Percentiles rank a stretch among this genome's conserved stretches.
Evolutionary conservation across 1,284 basidiomycete species (phyloP).

Genomic region (Amylostereum chailletii): DNA sequence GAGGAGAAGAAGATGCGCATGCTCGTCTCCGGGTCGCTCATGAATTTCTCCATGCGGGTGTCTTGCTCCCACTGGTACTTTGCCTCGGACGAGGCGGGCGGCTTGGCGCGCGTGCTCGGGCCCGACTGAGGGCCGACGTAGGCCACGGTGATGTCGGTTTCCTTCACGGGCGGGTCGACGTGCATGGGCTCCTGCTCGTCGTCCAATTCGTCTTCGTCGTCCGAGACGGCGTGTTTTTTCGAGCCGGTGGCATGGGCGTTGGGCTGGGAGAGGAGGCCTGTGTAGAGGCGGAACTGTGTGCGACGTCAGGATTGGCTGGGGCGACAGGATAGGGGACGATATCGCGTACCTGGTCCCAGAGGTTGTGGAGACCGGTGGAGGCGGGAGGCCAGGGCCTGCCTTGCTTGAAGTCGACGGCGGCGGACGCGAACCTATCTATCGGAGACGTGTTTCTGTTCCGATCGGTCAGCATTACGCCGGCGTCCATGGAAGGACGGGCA

Average conservation of each 20-base stretch:
- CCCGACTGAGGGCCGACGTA: neutral
- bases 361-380: constrained; percentile 29
- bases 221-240: constrained; percentile 12
- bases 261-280: constrained; percentile 36
- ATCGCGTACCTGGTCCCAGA: constrained; percentile 56
- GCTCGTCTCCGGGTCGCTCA: constrained; percentile 44
- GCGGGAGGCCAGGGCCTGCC: constrained; percentile 43
- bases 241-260: constrained; percentile 9
- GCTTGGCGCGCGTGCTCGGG: neutral
- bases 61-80: too few relatives aligned
- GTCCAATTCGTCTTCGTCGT: constrained; percentile 25
- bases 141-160: neutral
- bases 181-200: constrained; percentile 12
- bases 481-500: neutral
- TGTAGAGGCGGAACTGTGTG: constrained; percentile 43
- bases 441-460: constrained; percentile 28
- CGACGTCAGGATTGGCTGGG: neutral
- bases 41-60: constrained; percentile 29
- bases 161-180: neutral
- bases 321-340: too few relatives aligned
- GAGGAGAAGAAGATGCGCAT: constrained; percentile 58
- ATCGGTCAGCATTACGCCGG: neutral
- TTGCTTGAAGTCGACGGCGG: constrained; percentile 46
- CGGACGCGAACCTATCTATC: constrained; percentile 47
- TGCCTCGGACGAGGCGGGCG: constrained; percentile 5